Base-by-base conservation (phyloP, 305 asterid species). In the Fraxinus velutina region DNA sequence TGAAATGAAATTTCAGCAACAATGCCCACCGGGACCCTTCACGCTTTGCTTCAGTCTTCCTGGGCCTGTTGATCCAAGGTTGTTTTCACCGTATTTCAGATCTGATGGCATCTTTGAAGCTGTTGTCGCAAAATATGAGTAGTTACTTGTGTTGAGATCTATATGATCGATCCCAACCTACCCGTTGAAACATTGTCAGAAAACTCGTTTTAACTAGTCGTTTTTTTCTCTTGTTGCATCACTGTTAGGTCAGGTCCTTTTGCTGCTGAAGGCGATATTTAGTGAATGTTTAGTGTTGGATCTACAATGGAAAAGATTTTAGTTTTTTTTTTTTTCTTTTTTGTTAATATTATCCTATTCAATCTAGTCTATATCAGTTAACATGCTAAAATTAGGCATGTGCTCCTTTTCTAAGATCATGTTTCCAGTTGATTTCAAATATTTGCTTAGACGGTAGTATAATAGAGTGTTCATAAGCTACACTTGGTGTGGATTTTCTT, bases 21-120 rank as follows among this genome's bases (percentile, higher is more conserved):
- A 89, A 82, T 91, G 95, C 81, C 91, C 93, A 2, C 92, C 98
- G 7, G 98, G 99, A 78, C 92, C 98, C 39, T 95, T 95, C 90
- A 86, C 84, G 3, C 84, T 95, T 70, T 92, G 85, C 83, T 95
- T 95, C 88, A 85, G 82, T 10, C 93, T 95, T 57, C 98, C 98
- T 0, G 98, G 98, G 50, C 93, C 97, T 24, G 97, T 95, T 64
- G 98, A 95, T 84, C 97, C 98, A 0, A 90, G 93, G 85, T 70
- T 93, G 83, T 87, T 92, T 64, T 55, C 88, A 52, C 94, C 94
- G 80, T 81, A 70, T 79, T 93, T 91, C 87, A 85, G 95, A 84
- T 84, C 94, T 7, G 95, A 95, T 83, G 97, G 97, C 79, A 89
- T 92, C 83, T 91, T 95, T 15, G 99, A 95, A 87, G 99, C 84